Conservation (phyloP, 495 filamentous ascomycete species). For the Podospora pseudocomata region DNA sequence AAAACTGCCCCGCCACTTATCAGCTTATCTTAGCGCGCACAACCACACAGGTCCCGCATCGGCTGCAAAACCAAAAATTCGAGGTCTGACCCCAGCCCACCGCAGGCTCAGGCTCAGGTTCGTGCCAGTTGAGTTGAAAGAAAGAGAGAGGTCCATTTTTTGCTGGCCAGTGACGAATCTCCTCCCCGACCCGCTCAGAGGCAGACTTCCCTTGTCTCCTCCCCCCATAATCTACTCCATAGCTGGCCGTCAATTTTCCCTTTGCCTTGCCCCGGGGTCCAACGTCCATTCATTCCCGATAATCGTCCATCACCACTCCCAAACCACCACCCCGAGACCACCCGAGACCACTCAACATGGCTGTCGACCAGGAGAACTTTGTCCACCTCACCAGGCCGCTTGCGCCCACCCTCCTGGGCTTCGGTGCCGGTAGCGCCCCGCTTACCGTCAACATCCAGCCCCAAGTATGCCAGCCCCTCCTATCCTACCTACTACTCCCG, state of each 20-base stretch:
- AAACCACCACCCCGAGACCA: conserved; percentile 22
- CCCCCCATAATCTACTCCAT: conserved; percentile 14
- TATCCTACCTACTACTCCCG: conserved; percentile 8
- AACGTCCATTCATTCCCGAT: not conserved
- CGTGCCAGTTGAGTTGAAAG: conserved; percentile 5
- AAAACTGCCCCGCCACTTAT: conserved; percentile 24
- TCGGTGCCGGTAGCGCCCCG: conserved; percentile 79
- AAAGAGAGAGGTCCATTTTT: conserved; percentile 17
- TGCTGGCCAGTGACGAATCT: conserved; percentile 20
- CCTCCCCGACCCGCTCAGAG: conserved; percentile 20
- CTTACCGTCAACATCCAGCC: conserved; percentile 91
- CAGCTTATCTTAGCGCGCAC: conserved; percentile 42
- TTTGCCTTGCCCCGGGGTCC: conserved; percentile 7
- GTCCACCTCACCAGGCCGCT: conserved; percentile 91
- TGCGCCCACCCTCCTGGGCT: conserved; percentile 70
- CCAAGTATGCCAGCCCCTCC: conserved; percentile 60
- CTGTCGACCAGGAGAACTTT: conserved; percentile 72
- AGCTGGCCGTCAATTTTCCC: conserved; percentile 23
- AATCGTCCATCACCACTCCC: conserved; percentile 15
- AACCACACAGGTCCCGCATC: conserved; percentile 35
- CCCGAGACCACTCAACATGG: conserved; percentile 60
- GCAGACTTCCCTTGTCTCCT: conserved; percentile 15
- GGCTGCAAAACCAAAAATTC: conserved; percentile 39
- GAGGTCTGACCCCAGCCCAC: conserved; percentile 18
- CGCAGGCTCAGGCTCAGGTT: too few relatives aligned